Percentiles rank a stretch among this genome's conserved stretches.
Evolutionary conservation across 345 rosid genomes (phyloP).

Genomic region (Arabidopsis arenosa): DNA sequence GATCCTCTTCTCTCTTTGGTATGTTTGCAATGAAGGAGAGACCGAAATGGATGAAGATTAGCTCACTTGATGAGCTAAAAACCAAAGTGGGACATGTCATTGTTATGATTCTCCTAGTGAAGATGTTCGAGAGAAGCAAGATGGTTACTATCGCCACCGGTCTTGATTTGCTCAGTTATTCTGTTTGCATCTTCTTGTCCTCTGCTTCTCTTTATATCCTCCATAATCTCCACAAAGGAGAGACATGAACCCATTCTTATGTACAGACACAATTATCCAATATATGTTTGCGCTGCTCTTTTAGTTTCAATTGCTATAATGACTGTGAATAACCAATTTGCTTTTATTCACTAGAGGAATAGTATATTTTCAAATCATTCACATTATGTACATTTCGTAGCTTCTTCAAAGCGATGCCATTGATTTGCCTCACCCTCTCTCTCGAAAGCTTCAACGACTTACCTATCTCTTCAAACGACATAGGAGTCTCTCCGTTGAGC

Average conservation of each 20-base stretch:
- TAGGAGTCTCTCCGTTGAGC: conserved; percentile 55
- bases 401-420: conserved; percentile 50
- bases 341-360: conserved; percentile 43
- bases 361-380: conserved; percentile 47
- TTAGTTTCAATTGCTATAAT: not conserved
- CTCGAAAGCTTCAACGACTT: conserved; percentile 55
- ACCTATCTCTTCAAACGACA: conserved; percentile 56
- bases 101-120: conserved; percentile 91
- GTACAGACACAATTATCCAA: conserved; percentile 22
- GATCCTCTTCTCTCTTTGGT: conserved; percentile 87
- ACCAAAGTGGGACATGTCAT: conserved; percentile 96
- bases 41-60: conserved; percentile 95
- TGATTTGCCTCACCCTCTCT: conserved; percentile 61
- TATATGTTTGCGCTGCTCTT: not conserved
- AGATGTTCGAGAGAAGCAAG: conserved; percentile 98
- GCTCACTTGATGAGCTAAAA: conserved; percentile 85
- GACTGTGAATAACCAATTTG: not conserved
- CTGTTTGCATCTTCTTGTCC: conserved; percentile 82
- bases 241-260: conserved; percentile 31
- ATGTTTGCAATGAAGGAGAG: conserved; percentile 96
- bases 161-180: conserved; percentile 80
- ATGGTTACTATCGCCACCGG: conserved; percentile 86
- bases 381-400: conserved; percentile 41
- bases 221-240: conserved; percentile 75
- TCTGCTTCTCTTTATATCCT: conserved; percentile 92